These are phyloP conservation scores for Cladosporium sp. DNA, from an alignment of 2,329 filamentous ascomycete species.

Conservation along the genomic window DNA sequence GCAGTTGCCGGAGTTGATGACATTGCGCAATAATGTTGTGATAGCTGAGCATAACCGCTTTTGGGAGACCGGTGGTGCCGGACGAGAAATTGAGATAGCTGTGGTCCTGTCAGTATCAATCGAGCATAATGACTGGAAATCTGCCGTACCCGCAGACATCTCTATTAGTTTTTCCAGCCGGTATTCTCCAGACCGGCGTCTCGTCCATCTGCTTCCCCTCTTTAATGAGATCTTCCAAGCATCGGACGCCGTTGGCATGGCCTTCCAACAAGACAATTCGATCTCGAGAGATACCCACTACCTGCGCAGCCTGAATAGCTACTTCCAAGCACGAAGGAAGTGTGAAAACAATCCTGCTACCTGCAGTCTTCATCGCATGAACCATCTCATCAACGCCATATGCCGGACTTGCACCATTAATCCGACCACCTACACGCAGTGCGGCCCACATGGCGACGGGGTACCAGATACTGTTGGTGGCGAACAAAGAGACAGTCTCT, in stretches of 20 bases:
- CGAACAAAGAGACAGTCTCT: conserved; percentile 59
- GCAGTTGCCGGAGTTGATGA: conserved; percentile 50
- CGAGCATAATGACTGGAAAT: neutral
- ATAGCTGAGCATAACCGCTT: conserved; percentile 48
- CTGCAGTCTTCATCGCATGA: conserved; percentile 56
- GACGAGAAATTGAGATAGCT: conserved; percentile 48
- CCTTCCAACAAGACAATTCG: conserved; percentile 10
- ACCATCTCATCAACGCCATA: conserved; percentile 67
- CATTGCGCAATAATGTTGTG: conserved; percentile 56
- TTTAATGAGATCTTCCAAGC: conserved; percentile 34
- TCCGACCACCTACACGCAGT: conserved; percentile 51
- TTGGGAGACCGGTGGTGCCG: conserved; percentile 44
- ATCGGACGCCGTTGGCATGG: neutral
- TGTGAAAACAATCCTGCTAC: conserved; percentile 55
- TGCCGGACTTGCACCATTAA: conserved; percentile 60
- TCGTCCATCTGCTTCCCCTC: conserved; percentile 28
- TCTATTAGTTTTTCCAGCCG: conserved; percentile 48
- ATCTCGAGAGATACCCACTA: conserved; percentile 28
- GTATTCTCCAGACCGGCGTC: conserved; percentile 45
- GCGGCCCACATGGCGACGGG: conserved; percentile 59
- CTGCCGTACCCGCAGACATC: conserved; percentile 36
- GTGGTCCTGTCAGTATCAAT: neutral
- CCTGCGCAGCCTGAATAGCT: conserved; percentile 49
- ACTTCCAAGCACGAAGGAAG: conserved; percentile 49
- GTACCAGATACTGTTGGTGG: conserved; percentile 64